Evolutionary conservation across 495 filamentous ascomycete species (phyloP).

Genomic region (Clohesyomyces aquaticus): DNA sequence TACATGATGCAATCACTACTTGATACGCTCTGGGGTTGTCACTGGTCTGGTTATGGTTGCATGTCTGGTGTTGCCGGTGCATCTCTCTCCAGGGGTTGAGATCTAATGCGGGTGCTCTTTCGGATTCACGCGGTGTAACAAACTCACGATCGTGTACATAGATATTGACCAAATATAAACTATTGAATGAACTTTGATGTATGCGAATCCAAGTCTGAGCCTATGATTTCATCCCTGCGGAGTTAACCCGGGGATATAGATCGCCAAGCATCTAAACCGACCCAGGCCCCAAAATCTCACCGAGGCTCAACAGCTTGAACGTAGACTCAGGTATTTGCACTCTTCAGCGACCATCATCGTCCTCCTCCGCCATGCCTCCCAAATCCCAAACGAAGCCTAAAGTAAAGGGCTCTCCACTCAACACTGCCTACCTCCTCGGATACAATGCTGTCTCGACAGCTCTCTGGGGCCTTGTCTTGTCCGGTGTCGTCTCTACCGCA

Average conservation of each 20-base stretch:
- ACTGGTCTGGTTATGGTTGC: constrained; percentile 15
- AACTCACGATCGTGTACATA: no score
- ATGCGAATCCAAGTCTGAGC: no score
- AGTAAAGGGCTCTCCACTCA: not conserved
- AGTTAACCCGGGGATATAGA: not conserved
- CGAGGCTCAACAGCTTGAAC: no score
- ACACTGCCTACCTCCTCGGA: constrained; percentile 21
- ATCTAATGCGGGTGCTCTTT: not conserved
- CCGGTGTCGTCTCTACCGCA: constrained; percentile 58
- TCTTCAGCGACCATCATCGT: not conserved
- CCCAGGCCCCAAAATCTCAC: no score
- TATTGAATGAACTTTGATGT: not conserved
- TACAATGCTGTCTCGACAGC: constrained; percentile 80
- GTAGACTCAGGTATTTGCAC: no score
- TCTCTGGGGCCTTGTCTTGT: constrained; percentile 74
- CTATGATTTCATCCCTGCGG: no score
- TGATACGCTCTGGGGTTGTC: not conserved
- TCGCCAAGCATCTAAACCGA: not conserved
- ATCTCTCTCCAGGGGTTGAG: not conserved
- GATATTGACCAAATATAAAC: not conserved
- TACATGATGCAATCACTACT: not conserved
- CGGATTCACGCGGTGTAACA: no score
- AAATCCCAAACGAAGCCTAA: constrained; percentile 5
- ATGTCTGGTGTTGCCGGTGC: constrained; percentile 10
- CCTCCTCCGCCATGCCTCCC: not conserved